These are phyloP conservation scores for Cymbomonas tetramitiformis DNA, from an alignment of 139 green algal species.

Conservation along the genomic window DNA sequence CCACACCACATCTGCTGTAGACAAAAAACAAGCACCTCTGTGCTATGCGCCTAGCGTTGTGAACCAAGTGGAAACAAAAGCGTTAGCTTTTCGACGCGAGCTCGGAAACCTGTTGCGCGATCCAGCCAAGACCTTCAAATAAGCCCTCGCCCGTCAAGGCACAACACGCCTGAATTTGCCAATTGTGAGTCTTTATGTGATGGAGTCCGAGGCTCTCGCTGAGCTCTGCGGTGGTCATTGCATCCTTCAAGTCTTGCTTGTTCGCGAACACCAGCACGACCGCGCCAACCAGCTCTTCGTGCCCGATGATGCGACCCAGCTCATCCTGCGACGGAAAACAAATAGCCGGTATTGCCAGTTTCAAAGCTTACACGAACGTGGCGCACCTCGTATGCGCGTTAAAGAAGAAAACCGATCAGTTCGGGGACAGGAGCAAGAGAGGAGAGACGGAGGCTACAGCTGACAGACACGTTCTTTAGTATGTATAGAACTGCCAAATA, in stretches of 20 bases:
- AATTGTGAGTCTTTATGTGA: slow-evolving; percentile 3
- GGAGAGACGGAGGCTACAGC: too few relatives aligned
- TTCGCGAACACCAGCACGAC: slow-evolving; percentile 27
- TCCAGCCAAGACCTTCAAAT: slow-evolving; percentile 52
- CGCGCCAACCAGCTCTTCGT: slow-evolving; percentile 35
- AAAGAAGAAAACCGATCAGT: background rate
- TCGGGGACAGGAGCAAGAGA: too few relatives aligned
- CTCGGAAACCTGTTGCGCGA: slow-evolving; percentile 41
- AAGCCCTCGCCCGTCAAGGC: slow-evolving; percentile 49
- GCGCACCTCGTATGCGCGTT: background rate
- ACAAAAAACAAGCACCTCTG: too few relatives aligned
- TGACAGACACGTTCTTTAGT: too few relatives aligned
- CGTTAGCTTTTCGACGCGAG: too few relatives aligned
- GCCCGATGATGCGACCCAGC: slow-evolving; percentile 50
- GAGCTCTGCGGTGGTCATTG: slow-evolving; percentile 15
- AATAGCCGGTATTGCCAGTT: background rate
- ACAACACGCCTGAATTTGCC: slow-evolving; percentile 38
- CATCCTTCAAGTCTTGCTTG: slow-evolving; percentile 25
- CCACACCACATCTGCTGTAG: too few relatives aligned
- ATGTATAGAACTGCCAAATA: too few relatives aligned
- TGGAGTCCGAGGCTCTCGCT: slow-evolving; percentile 7
- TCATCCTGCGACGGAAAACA: slow-evolving; percentile 55
- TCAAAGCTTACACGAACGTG: background rate
- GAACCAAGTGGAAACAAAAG: too few relatives aligned
- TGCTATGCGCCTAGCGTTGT: too few relatives aligned